These are phyloP conservation scores for Thuja plicata DNA, from an alignment of 83 land plant species.

Conservation along the genomic window DNA sequence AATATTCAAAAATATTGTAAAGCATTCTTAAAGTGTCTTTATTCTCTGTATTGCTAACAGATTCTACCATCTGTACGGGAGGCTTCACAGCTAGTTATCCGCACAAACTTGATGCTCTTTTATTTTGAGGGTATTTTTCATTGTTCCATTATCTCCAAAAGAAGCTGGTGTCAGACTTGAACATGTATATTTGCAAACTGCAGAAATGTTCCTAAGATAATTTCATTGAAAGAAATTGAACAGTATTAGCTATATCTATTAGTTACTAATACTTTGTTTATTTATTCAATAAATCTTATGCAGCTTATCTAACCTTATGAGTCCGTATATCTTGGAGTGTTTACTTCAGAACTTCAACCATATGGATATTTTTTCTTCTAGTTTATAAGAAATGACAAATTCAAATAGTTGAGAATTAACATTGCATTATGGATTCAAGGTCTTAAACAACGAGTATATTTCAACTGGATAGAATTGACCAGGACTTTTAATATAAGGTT, in stretches of 20 bases:
- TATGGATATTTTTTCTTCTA: background rate
- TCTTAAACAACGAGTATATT: background rate
- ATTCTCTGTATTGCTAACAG: conserved; percentile 30
- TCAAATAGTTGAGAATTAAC: background rate
- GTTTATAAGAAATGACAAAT: background rate
- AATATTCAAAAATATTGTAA: background rate
- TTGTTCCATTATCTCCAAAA: conserved; percentile 7
- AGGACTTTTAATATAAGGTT: background rate
- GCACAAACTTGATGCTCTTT: conserved; percentile 95
- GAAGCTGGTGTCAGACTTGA: background rate
- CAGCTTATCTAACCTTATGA: background rate
- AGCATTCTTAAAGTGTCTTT: conserved; percentile 12
- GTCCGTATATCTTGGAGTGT: background rate
- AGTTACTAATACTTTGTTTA: background rate
- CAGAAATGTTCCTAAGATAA: background rate
- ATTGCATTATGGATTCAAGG: background rate
- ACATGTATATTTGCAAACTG: background rate
- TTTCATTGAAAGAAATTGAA: background rate
- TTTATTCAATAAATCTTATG: background rate
- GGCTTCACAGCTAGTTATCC: conserved; percentile 61
- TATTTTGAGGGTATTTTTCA: conserved; percentile 88
- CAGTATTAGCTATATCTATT: background rate
- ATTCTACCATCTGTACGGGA: conserved; percentile 81
- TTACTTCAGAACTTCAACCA: background rate
- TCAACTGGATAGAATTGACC: background rate